Base-by-base conservation (phyloP, 1,284 basidiomycete species). In the Rhodotorula sp. region DNA sequence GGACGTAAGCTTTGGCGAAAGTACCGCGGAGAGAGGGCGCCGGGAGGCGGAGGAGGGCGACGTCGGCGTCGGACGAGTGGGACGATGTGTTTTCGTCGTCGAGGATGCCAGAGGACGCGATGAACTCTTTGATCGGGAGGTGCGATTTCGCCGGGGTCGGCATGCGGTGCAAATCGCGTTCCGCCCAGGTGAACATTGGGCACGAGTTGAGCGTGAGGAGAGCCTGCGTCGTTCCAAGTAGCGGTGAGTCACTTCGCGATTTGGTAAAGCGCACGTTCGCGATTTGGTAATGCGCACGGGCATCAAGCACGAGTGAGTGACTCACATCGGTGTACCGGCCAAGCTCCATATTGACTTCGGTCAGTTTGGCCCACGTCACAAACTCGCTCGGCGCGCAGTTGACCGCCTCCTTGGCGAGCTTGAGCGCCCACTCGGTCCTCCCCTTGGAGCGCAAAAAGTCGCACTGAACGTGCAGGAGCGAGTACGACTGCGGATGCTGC, bases 111-210 rank as follows among this genome's bases (percentile, higher is more conserved):
- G 84, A 85, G 61, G 97, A 93, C 15, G 89, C 87, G 74, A 98
- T 94, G 61, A 90, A 88, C 58, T 88, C 86, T 77, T 91, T 91
- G 79, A 93, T 87, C 1, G 96, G 97, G 12, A 98, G 84, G 81
- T 97, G 93, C 20, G 93, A 88, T 67, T 89, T 87, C 1, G 90
- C 85, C 2, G 95, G 90, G 2, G 90, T 86, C 10, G 97, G 88
- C 83, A 89, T 89, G 12, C 94, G 87, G 81, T 99, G 97, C 16
- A 91, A 85, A 81, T 99, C 97, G 23, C 95, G 89, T 67, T 97
- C 96, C 80, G 97, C 97, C 84, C 92, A 99, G 3, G 96, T 98
- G 83, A 99, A 99, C 96, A 99, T 99, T 1, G 96, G 96, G 83
- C 97, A 99, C 52, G 96, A 98, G 81, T 99, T 99, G 71, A 99